These are phyloP conservation scores for Actinomortierella ambigua DNA, from an alignment of 371 early-diverging fungal genomes.

Conservation along the genomic window DNA sequence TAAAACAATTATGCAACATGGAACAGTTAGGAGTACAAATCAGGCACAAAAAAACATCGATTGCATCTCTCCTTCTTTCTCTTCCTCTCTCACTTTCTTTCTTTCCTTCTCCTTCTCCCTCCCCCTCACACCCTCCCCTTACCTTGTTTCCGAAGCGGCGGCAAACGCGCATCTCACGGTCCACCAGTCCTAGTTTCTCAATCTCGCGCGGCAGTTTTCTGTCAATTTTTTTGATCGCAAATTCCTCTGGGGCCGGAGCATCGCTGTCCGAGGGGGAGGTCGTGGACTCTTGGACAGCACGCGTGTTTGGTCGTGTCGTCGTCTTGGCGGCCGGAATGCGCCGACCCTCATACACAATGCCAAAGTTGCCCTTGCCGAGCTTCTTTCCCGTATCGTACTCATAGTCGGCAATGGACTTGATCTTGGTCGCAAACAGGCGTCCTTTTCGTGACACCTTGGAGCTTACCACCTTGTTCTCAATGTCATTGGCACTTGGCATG, in stretches of 20 bases:
- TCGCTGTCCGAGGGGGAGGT: no score
- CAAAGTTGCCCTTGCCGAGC: slow-evolving; percentile 45
- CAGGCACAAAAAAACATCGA: not conserved
- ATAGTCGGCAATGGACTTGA: slow-evolving; percentile 38
- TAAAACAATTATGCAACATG: not conserved
- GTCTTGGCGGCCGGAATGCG: slow-evolving; percentile 1
- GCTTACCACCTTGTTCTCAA: slow-evolving; percentile 13
- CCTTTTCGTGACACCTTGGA: slow-evolving; percentile 35
- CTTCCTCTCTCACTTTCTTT: not conserved
- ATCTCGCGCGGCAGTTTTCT: slow-evolving; percentile 40
- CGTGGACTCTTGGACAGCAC: not conserved
- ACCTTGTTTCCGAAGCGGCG: slow-evolving; percentile 25
- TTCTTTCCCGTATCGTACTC: slow-evolving; percentile 36
- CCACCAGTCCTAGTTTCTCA: slow-evolving; percentile 31
- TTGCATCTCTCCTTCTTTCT: not conserved
- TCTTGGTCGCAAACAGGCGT: slow-evolving; percentile 31
- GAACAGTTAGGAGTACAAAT: not conserved
- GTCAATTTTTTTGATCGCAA: slow-evolving; percentile 38
- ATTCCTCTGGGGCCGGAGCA: not conserved
- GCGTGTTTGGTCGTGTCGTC: not conserved
- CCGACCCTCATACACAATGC: slow-evolving; percentile 33
- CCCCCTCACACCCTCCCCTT: not conserved
- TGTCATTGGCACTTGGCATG: not conserved
- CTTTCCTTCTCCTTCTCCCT: not conserved
- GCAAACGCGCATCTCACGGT: slow-evolving; percentile 38